Evolutionary conservation across 768 basidiomycete species (phyloP), one percentile per base, ranked within the genome.

Genomic region (Lentinula sp.): DNA sequence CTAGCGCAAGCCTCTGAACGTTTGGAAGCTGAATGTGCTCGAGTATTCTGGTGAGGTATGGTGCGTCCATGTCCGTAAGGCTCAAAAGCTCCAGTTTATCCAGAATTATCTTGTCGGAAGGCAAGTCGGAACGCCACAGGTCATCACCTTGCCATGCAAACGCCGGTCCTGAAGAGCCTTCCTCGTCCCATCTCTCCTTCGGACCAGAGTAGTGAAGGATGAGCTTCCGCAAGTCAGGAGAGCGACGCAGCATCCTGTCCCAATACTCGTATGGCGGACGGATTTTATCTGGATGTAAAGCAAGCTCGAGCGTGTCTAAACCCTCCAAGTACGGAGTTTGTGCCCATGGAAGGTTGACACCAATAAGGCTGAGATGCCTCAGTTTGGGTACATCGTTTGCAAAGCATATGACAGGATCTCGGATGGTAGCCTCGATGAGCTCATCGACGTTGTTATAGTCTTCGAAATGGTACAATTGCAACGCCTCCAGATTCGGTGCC

Each of bases 391-490:
- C 73, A 21, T 67, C 62, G 65, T 84, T 83, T 66, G 71, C 71
- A 69, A 87, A 86, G 35, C 85, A 78, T 60, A 77, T 71, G 6
- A 86, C 84, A 8, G 86, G 85, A 3, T 81, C 78, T 11, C 80
- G 74, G 64, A 82, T 78, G n/a, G 84, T 86, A 10, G 83, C 81
- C 52, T 78, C 68, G 65, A 77, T 80, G 10, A 87, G 76, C 50
- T 81, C 76, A 61, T 83, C 77, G 0, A 79, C 68, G 13, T 74
- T 79, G 21, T 73, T 67, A 67, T 79, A 87, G 66, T 84, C 77
- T 66, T 86, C 81, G 64, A 86, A 84, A 67, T 87, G 86, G 68
- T 85, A 87, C 3, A 87, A 74, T 70, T 85, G 82, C 35, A 86
- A 78, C 3, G 82, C 82, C 68, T 83, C 79, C 53, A 87, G 79